Evolutionary conservation across 176 grass and related monocot species (phyloP).

Genomic region (Thalia dealbata): DNA sequence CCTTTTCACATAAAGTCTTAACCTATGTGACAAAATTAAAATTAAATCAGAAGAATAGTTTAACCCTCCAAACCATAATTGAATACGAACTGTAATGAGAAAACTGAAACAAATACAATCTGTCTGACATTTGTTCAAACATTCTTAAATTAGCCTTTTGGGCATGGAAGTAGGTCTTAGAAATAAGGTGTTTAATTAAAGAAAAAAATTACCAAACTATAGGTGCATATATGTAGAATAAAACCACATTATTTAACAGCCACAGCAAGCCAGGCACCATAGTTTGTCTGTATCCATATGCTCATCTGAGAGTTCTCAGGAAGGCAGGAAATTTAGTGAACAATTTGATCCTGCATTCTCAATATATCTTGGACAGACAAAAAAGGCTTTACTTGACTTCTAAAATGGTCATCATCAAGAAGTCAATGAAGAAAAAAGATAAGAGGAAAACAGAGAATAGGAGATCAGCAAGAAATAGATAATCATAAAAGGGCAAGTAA

Average conservation of each 20-base stretch:
- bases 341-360: not conserved
- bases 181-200: not conserved
- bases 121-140: not conserved
- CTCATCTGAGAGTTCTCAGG: not conserved
- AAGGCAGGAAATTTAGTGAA: not conserved
- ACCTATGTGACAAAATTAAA: conserved; percentile 33
- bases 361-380: not conserved
- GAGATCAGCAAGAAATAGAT: not conserved
- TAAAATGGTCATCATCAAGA: not conserved
- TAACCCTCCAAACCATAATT: not conserved
- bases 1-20: conserved; percentile 81
- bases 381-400: not conserved
- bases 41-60: not conserved
- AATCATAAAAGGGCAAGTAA: not conserved
- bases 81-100: not conserved
- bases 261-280: too few species aligned
- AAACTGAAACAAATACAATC: not conserved
- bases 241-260: not conserved
- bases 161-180: not conserved
- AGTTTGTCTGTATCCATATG: not conserved
- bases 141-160: not conserved
- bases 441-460: not conserved
- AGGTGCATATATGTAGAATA: not conserved
- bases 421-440: not conserved
- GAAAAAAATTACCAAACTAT: not conserved